These are phyloP conservation scores for Gossypium longicalyx DNA, from an alignment of 345 rosid species.

Conservation along the genomic window DNA sequence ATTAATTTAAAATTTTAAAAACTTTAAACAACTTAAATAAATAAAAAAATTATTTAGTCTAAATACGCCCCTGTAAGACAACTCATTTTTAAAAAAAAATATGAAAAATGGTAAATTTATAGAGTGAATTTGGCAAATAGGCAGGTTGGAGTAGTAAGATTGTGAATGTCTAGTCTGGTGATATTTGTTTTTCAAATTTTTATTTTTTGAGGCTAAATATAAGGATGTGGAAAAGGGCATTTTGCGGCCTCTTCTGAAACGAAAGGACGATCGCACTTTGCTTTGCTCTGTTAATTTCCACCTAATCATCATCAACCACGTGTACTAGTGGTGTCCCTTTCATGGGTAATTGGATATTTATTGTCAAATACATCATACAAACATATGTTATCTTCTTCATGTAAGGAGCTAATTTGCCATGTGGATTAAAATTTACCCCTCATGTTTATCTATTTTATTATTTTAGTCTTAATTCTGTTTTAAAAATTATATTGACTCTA, in stretches of 20 bases:
- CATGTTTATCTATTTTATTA: too few species aligned
- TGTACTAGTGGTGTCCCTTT: slow-evolving; percentile 21
- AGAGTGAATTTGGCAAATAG: neutral
- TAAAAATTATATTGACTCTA: too few species aligned
- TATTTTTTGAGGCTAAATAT: too few species aligned
- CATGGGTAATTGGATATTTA: too few species aligned
- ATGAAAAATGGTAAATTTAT: neutral
- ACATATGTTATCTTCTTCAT: neutral
- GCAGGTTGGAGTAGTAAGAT: neutral
- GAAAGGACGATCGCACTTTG: slow-evolving; percentile 12
- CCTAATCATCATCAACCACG: slow-evolving; percentile 26
- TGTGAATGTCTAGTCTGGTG: neutral
- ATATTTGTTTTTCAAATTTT: too few species aligned
- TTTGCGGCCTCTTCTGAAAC: slow-evolving; percentile 27
- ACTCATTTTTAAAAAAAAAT: too few species aligned
- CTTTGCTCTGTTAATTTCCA: slow-evolving; percentile 21
- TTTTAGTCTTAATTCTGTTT: too few species aligned
- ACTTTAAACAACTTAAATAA: too few species aligned
- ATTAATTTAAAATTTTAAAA: too few species aligned
- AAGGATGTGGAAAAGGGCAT: slow-evolving; percentile 22
- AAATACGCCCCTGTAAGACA: too few species aligned
- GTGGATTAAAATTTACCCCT: neutral
- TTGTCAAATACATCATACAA: too few species aligned
- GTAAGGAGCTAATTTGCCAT: neutral
- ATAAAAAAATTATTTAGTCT: too few species aligned